Base-by-base conservation (phyloP, 2,329 filamentous ascomycete species). In the Penicillium glabrum region DNA sequence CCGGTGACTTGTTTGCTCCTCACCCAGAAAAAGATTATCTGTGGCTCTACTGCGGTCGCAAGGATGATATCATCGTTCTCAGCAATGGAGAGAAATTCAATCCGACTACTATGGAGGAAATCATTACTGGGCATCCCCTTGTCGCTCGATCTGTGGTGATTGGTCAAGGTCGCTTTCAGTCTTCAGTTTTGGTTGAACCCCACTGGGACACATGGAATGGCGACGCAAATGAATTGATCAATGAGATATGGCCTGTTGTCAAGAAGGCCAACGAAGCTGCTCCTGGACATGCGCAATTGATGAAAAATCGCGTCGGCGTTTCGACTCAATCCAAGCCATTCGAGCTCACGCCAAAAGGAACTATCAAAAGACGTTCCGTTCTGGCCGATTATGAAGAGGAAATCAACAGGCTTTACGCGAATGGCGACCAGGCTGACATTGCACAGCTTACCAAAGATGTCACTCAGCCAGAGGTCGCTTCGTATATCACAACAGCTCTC, bases 31-130 rank as follows among this genome's bases (percentile, higher is more conserved):
- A 70, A 24, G 53, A 61, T 11, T 60, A 69, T 41, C 59, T 70
- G 0, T 80, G 73, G 73, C 65, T 64, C 11, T 77, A 69, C 52
- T 58, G 67, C 27, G 75, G 75, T 2, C 63, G 77, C 4, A 56
- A 57, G 6, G 77, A 79, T 60, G 77, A 80, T 60, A 67, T 78
- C 0, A 70, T 80, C 9, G 70, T 78, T 0, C 64, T 79, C 24
- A 68, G 64, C 5, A 79, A 75, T 58, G 76, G 77, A 1, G 70
- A 76, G 49, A 81, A 80, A 58, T 69, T 76, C 35, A 79, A 79
- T 37, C 77, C 79, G 0, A 52, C 74, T 1, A 55, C 67, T 1
- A 72, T 77, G 53, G 77, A 80, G 57, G 60, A 58, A 7, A 53
- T 59, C 3, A 61, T 80, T 16, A 61, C 62, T 8, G 57, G 52